Evolutionary conservation across 2,329 filamentous ascomycete genomes (phyloP), one percentile per base, ranked within the genome.

Genomic region (Ophiostoma himal-ulmi): DNA sequence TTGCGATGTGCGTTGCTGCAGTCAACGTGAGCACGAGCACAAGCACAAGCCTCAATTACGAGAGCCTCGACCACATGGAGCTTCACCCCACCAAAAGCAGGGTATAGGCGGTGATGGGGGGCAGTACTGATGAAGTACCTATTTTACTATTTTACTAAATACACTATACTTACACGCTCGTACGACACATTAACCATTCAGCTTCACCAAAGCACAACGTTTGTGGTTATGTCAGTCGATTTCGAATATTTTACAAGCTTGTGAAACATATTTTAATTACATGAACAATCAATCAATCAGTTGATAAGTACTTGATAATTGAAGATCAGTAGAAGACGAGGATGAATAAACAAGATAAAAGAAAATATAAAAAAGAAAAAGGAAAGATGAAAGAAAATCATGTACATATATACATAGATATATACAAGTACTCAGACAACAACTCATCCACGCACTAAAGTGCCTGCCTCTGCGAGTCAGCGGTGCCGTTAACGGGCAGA

Each of bases 91-190:
- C 48, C 41, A 39, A 11, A 57, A 8, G 39, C 10, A 44, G 10
- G 62, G 8, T 37, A 41, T 69, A 54, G 69, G 73, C 73, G 73
- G 73, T 74, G 71, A 39, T 52, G 2, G n/a, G 22, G 8, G 73
- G 73, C 73, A 74, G 66, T 41, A 68, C 13, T 64, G 0, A 4
- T 10, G n/a, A 48, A 44, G 14, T 44, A 44, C 13, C 3, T 44
- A 17, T 5, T 17, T 13, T 11, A 14, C 8, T 13, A 14, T 41
- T 5, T 20, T 8, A 48, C 44, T 48, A 48, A 48, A 20, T 48
- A 20, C 44, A 48, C 44, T 48, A n/a, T n/a, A 48, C n/a, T 30
- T 60, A 17, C 8, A 17, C 37, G 30, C 30, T n/a, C n/a, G n/a
- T n/a, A n/a, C n/a, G n/a, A 30, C 30, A 30, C 30, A 3, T 30